A percentile compares a stretch with the other conserved stretches of the same genome.
phyloP scores from a whole-genome alignment of 345 rosid genomes.

The Nephelium lappaceum region DNA sequence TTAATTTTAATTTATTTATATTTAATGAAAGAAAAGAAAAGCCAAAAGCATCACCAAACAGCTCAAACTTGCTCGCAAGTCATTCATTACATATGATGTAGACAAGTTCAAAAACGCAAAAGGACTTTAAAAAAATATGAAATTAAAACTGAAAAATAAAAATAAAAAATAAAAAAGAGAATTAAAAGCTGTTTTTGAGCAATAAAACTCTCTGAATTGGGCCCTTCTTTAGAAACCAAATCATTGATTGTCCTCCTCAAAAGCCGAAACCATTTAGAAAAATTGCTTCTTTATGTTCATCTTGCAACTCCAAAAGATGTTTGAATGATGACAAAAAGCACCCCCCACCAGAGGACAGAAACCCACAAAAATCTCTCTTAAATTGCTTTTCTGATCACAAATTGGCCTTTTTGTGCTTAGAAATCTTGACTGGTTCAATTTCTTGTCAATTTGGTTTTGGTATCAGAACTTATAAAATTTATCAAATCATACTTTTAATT shows the following conservation, averaged over 20 bases:
- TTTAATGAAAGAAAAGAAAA: background rate
- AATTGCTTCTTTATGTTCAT: background rate
- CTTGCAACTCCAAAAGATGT: slow-evolving; percentile 22
- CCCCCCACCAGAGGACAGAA: background rate
- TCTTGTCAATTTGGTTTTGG: background rate
- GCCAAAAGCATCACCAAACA: background rate
- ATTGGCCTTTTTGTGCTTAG: background rate
- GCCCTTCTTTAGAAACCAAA: slow-evolving; percentile 27
- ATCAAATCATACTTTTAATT: too few species aligned
- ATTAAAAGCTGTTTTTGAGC: slow-evolving; percentile 12
- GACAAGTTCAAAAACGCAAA: slow-evolving; percentile 17
- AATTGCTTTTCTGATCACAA: background rate
- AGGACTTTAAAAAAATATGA: background rate
- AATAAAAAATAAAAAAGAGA: background rate
- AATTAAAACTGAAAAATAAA: too few species aligned
- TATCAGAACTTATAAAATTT: background rate
- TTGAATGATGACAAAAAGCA: slow-evolving; percentile 34
- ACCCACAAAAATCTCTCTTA: slow-evolving; percentile 12
- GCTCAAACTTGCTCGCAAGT: background rate
- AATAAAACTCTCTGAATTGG: slow-evolving; percentile 24
- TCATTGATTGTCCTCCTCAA: slow-evolving; percentile 28
- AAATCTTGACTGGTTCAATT: background rate
- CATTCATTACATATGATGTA: background rate
- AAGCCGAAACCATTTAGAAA: slow-evolving; percentile 27
- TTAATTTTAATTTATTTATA: too few species aligned